Conservation (phyloP, 148 eudicot species). For the Cornus controversa region DNA sequence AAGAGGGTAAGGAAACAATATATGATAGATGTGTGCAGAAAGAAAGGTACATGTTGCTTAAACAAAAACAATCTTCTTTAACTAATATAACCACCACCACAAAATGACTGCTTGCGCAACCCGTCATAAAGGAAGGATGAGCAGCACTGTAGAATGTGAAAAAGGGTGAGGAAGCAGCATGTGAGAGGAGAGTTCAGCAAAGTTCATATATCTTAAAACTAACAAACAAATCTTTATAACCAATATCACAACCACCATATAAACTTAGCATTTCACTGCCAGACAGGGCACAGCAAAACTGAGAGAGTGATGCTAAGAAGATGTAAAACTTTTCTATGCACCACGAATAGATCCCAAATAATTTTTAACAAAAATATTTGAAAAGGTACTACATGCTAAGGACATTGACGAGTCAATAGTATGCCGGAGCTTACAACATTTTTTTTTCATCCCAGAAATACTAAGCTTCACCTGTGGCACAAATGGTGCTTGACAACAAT, state of each 20-base stretch:
- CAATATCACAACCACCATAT: not conserved
- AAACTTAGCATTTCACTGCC: conserved; percentile 9
- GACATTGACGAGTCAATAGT: not conserved
- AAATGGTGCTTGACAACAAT: conserved; percentile 6
- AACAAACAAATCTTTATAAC: too few species aligned
- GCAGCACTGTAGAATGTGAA: too few species aligned
- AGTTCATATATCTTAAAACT: too few species aligned
- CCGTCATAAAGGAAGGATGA: too few species aligned
- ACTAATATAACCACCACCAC: too few species aligned
- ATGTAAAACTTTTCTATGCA: not conserved
- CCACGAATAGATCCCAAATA: conserved; percentile 1
- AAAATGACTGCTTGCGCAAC: too few species aligned
- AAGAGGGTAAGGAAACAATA: too few species aligned
- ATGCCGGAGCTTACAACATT: conserved; percentile 16
- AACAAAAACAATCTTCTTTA: too few species aligned
- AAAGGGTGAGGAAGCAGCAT: too few species aligned
- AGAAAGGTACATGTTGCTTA: too few species aligned
- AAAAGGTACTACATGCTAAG: conserved; percentile 5
- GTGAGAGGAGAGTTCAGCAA: too few species aligned
- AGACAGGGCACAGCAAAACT: not conserved
- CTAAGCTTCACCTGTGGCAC: conserved; percentile 5
- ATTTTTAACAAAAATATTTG: not conserved
- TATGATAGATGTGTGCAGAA: too few species aligned
- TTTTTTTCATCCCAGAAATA: not conserved
- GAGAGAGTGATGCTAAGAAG: not conserved